Evolutionary conservation across 768 basidiomycete genomes (phyloP), one percentile per base, ranked within the genome.

Genomic region (Dacryopinax primogenitus): DNA sequence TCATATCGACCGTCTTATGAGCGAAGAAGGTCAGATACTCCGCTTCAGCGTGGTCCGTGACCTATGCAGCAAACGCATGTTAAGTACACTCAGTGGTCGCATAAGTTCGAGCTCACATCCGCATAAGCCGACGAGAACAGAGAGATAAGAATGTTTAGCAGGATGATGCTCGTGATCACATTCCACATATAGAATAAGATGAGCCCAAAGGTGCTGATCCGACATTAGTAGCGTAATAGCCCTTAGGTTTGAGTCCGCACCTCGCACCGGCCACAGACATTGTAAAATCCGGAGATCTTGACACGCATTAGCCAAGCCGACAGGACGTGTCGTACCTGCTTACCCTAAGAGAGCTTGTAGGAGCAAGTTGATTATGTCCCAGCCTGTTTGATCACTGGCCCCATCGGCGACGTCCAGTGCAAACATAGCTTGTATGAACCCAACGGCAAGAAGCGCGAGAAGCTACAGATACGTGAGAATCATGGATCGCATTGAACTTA

Each of bases 101-200:
- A 44, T 12, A 3, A 9, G 16, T 16, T 37, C 13, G 28, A n/a
- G 76, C 81, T 73, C 64, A 90, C 91, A 70, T 93, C 92, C 12
- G 86, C 84, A 71, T 95, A 95, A 0, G 92, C 92, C 62, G 92
- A 90, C 18, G 92, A 86, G 73, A 96, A 96, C 70, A 97, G 77
- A n/a, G 93, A 96, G 70, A 97, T 92, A 71, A 97, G 80, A 72
- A 97, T 85, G 72, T 97, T 97, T 73, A 96, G 82, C 62, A 96
- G 80, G 64, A 97, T 83, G 62, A 96, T 81, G 18, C 84, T 87
- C 1, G 90, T 87, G 23, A 85, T 81, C 64, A 90, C 82, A 75
- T 86, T 92, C 92, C 91, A 94, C 45, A 86, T 76, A 73, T 96
- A 95, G 73, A 83, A 95, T 33, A 96, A 76, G 7, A 80, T 75